Conservation (phyloP, 495 filamentous ascomycete genomes). For the Daldinia vernicosa region DNA sequence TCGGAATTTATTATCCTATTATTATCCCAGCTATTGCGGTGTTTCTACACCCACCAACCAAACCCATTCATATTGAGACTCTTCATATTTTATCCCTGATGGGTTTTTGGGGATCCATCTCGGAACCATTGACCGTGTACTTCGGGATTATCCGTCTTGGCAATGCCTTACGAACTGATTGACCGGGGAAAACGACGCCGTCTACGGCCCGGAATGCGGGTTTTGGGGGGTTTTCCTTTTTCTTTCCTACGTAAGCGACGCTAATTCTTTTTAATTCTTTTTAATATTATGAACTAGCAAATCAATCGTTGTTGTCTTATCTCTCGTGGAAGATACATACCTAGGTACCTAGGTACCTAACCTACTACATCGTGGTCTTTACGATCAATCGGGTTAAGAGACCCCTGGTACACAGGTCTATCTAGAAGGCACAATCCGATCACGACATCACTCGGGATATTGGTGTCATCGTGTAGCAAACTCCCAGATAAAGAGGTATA, state of each 20-base stretch:
- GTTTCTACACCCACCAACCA: too few species aligned
- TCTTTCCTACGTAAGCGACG: too few species aligned
- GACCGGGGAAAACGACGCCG: neutral
- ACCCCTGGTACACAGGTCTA: neutral
- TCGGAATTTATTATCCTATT: too few species aligned
- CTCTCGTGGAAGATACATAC: neutral
- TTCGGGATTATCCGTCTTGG: neutral
- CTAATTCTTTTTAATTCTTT: too few species aligned
- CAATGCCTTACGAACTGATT: neutral
- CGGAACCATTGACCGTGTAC: neutral
- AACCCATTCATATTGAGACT: too few species aligned
- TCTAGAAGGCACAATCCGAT: neutral
- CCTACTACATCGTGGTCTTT: neutral
- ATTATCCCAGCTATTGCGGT: too few species aligned
- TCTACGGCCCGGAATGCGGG: neutral
- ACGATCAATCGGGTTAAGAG: neutral
- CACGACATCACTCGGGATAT: constrained; percentile 14
- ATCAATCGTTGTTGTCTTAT: neutral
- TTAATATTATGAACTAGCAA: neutral
- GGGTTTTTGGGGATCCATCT: too few species aligned
- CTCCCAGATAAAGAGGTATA: neutral
- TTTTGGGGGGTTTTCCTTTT: neutral
- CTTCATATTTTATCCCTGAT: too few species aligned
- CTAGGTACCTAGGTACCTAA: too few species aligned
- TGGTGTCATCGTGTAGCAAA: constrained; percentile 5